Base-by-base conservation (phyloP, 139 green algal genomes). In the Closterium sp. region DNA sequence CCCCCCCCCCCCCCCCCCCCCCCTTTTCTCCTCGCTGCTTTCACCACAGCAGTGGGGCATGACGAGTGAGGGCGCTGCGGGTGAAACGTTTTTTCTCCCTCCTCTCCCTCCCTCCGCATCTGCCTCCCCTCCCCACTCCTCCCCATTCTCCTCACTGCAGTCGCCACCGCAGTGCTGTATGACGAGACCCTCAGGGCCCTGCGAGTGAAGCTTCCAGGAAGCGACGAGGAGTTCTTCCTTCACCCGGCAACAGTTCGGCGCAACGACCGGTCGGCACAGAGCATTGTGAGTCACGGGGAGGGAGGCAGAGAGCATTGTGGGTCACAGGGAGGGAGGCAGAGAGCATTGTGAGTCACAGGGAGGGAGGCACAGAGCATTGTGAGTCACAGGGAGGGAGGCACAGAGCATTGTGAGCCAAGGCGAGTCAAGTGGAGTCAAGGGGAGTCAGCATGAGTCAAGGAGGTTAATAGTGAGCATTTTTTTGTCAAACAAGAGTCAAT, bases 221-320 rank as follows among this genome's bases (percentile, higher is more conserved):
- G 32, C 3, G 91, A 92, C 35, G 96, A 97, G 66, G 96, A 97
- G 84, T 98, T 98, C 88, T 92, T 94, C 69, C 95, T 99, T 89
- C 88, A 96, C 38, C 95, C 97, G 2, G 96, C 96, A 1, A 89
- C 91, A 9, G 95, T 99, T 91, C 95, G 97, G 10, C 94, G 96
- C 34, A 97, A 98, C 90, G 97, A 99, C 96, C 98, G 96, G 1
- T 97, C 95, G 0, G 89, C 92, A 5, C 83, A 88, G 31, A 94
- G 92, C 90, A 88, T 94, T 64, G 90, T 93, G 87, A 91, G 87
- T 34, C 85, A 33, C 30, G n/a, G n/a, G 16, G 12, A 21, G 16
- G 9, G n/a, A 21, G n/a, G 9, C 84, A 33, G 12, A 12, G 84
- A 33, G n/a, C n/a, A 21, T 34, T 36, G 84, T 87, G 64, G 12